Evolutionary conservation across 371 early-diverging fungal genomes (phyloP).

Genomic region (Apophysomyces ossiformis): DNA sequence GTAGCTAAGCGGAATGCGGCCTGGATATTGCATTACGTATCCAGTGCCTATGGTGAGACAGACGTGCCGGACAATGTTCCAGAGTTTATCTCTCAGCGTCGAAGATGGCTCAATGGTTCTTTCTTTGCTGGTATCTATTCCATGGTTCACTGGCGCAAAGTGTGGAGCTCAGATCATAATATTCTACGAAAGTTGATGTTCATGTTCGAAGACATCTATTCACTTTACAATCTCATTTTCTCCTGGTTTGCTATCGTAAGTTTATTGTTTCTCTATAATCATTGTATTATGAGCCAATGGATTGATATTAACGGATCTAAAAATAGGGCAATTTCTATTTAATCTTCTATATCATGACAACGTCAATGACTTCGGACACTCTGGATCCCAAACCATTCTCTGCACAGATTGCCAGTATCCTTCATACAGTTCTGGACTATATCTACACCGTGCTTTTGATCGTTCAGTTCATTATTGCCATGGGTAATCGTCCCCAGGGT

Average conservation of each 20-base stretch:
- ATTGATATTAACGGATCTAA: background rate
- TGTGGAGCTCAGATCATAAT: conserved; percentile 75
- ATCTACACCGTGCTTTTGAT: conserved; percentile 68
- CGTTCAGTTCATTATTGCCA: conserved; percentile 68
- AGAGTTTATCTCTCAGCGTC: conserved; percentile 91
- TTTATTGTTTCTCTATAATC: background rate
- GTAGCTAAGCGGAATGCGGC: conserved; percentile 65
- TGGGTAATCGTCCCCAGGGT: conserved; percentile 88
- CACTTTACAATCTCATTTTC: conserved; percentile 72
- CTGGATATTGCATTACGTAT: conserved; percentile 74
- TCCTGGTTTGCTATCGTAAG: conserved; percentile 77
- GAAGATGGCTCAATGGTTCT: conserved; percentile 95
- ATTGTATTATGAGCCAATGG: background rate
- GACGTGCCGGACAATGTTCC: conserved; percentile 76
- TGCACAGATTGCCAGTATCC: conserved; percentile 27
- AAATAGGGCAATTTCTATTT: conserved; percentile 76
- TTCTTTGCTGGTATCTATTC: conserved; percentile 96
- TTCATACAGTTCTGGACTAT: conserved; percentile 56
- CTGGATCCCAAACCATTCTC: conserved; percentile 54
- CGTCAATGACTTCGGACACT: conserved; percentile 30
- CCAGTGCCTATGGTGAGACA: conserved; percentile 72
- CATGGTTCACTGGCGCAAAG: conserved; percentile 75
- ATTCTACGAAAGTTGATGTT: conserved; percentile 65
- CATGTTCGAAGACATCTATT: conserved; percentile 74
- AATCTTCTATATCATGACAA: conserved; percentile 78